Conservation (phyloP, 2,329 filamentous ascomycete species). For the Davidsoniella eucalypti region DNA sequence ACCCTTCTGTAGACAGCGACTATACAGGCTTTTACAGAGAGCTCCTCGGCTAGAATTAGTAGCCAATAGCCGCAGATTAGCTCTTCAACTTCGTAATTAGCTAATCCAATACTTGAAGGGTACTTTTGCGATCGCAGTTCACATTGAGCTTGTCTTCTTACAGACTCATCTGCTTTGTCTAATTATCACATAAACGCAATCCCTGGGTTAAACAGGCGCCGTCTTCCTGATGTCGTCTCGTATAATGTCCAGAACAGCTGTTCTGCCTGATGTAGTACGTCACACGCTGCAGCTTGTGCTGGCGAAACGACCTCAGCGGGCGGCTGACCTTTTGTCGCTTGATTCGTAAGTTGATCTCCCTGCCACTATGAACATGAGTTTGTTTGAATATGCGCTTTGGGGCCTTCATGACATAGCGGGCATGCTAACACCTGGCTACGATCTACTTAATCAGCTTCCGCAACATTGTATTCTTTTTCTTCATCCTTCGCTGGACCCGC, state of each 20-base stretch:
- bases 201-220: background rate
- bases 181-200: background rate
- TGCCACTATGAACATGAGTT: background rate
- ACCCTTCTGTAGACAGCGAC: background rate
- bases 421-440: background rate
- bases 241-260: conserved; percentile 1
- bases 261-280: conserved; percentile 7
- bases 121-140: background rate
- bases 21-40: background rate
- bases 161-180: background rate
- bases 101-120: no score
- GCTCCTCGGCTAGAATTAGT: background rate
- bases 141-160: background rate
- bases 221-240: background rate
- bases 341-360: conserved; percentile 7
- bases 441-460: conserved; percentile 41
- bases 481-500: conserved; percentile 68
- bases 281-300: conserved; percentile 9
- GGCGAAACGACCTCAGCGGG: conserved; percentile 5
- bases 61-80: background rate
- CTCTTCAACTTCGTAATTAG: no score
- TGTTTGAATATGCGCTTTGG: background rate
- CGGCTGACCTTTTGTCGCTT: conserved; percentile 7
- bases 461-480: conserved; percentile 78
- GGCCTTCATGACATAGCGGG: no score